phyloP scores from a whole-genome alignment of 2,329 filamentous ascomycete species.

The Volutella citrinella region DNA sequence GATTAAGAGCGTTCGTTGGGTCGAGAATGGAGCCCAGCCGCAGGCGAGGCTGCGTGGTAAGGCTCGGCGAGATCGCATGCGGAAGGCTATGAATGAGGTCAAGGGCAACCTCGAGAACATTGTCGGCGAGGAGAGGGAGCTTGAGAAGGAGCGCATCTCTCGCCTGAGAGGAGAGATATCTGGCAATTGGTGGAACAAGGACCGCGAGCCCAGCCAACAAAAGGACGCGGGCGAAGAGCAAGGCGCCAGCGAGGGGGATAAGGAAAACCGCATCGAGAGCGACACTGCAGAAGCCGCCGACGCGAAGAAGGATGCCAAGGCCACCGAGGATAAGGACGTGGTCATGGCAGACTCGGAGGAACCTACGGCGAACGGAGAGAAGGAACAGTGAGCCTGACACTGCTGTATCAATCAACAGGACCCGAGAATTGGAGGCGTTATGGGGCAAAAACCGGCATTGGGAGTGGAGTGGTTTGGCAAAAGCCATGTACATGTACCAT shows the following conservation, averaged over 20 bases:
- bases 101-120: conserved; percentile 35
- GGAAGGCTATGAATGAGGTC: conserved; percentile 52
- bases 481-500: no score
- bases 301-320: conserved; percentile 7
- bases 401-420: no score
- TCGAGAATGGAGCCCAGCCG: conserved; percentile 67
- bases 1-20: conserved; percentile 78
- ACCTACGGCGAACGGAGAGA: no score
- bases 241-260: conserved; percentile 38
- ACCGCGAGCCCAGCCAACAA: conserved; percentile 18
- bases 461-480: no score
- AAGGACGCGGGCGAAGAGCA: conserved; percentile 30
- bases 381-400: no score
- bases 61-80: conserved; percentile 54
- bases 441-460: no score
- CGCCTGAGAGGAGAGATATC: conserved; percentile 29
- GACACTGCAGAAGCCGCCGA: conserved; percentile 8
- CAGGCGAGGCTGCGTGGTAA: conserved; percentile 55
- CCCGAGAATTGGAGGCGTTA: no score
- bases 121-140: conserved; percentile 22
- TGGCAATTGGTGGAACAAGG: conserved; percentile 33
- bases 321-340: conserved; percentile 24
- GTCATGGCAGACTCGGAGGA: conserved; percentile 28
- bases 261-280: conserved; percentile 41
- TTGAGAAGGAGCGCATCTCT: conserved; percentile 21